Evolutionary conservation across 2,329 filamentous ascomycete genomes (phyloP), one percentile per base, ranked within the genome.

Genomic region (Fusarium subtropicale): DNA sequence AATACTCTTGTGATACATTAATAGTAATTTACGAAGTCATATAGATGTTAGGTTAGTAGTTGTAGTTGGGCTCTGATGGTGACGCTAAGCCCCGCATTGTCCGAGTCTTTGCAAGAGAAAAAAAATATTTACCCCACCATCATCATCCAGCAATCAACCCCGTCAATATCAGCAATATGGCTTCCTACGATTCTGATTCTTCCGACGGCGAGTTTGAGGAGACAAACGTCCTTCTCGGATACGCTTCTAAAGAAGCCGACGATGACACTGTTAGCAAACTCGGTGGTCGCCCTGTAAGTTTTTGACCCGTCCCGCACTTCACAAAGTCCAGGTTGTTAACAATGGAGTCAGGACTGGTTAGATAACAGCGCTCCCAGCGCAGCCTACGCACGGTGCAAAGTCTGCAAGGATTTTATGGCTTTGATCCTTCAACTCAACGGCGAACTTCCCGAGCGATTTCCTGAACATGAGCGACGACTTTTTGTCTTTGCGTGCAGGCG

Each of bases 341-440:
- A 52, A 36, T 44, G 26, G 22, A 24, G 36, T 16, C 42, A 96
- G 95, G 90, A 91, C 79, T 99, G 96, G 96, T 83, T 97, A 38
- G 90, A 94, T 72, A 82, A 85, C 55, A 87, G 85, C 41, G 84
- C 91, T 6, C 92, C 95, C 10, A 92, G 92, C 2, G 91, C 91
- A 26, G 84, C 90, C 1, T 86, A 97, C 12, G 93, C 92, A 24
- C 91, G 90, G 80, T 99, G 96, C 83, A 93, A 92, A 80, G 87
- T 92, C 70, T 99, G 96, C 87, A 92, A 93, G 71, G 87, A 90
- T 54, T 81, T 93, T 54, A 93, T 97, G 88, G 90, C 89, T 2
- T 86, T 98, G 13, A 87, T 99, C 5, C 87, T 99, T 47, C 94
- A 99, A 79, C 87, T 99, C 30, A 93, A 99, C 79, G 94, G 89